Conservation (phyloP, 257 asterid genomes). For the Solanum paucissectum region DNA sequence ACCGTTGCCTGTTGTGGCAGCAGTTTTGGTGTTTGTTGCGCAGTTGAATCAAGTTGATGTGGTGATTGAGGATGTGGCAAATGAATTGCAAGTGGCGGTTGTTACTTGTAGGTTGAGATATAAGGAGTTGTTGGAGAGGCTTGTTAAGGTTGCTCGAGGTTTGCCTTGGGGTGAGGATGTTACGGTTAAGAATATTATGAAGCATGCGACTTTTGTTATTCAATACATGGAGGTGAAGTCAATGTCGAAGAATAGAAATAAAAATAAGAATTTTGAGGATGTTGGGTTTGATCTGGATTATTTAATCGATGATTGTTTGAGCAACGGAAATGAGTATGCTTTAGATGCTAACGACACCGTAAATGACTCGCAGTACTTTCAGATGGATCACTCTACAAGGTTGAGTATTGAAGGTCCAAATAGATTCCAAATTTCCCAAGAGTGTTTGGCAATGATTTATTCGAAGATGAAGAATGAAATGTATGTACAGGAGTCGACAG, state of each 20-base stretch:
- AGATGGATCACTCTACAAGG: conserved; percentile 6
- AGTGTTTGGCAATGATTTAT: conserved; percentile 48
- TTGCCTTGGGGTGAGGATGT: conserved; percentile 91
- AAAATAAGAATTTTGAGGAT: conserved; percentile 16
- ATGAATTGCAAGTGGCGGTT: conserved; percentile 38
- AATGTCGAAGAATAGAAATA: conserved; percentile 10
- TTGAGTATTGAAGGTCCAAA: conserved; percentile 14
- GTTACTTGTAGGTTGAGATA: conserved; percentile 57
- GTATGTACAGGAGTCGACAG: conserved; percentile 17
- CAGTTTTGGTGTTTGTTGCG: conserved; percentile 58
- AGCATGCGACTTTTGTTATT: conserved; percentile 60
- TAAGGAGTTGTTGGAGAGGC: conserved; percentile 57
- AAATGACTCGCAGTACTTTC: conserved; percentile 41
- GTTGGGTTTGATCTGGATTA: conserved; percentile 34
- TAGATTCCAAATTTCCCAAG: conserved; percentile 43
- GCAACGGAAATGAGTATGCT: conserved; percentile 11
- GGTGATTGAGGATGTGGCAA: conserved; percentile 48
- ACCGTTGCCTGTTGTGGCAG: conserved; percentile 78
- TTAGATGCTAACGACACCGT: conserved; percentile 7
- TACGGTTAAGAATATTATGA: conserved; percentile 49
- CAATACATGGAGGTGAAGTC: conserved; percentile 84
- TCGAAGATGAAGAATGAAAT: conserved; percentile 37
- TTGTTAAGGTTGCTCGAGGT: conserved; percentile 52
- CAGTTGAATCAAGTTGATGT: conserved; percentile 40
- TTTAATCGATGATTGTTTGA: conserved; percentile 41